Evolutionary conservation across 257 asterid species (phyloP).

Genomic region (Nyctanthes arbortristis): DNA sequence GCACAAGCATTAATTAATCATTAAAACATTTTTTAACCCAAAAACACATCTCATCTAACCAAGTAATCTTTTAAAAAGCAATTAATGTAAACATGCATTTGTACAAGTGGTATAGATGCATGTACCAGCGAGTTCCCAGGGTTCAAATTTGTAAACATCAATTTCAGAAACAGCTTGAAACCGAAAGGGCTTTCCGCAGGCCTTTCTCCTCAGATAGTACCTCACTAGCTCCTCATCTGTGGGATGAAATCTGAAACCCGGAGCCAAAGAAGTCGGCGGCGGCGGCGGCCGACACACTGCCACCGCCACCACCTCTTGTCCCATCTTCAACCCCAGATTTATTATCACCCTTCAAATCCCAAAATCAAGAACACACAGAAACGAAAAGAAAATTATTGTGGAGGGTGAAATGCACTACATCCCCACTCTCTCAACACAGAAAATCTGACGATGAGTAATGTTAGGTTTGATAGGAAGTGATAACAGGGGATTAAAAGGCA

Average conservation of each 20-base stretch:
- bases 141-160: slow-evolving; percentile 53
- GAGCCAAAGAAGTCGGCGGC: slow-evolving; percentile 36
- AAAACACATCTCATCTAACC: background rate
- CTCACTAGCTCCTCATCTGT: slow-evolving; percentile 54
- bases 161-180: slow-evolving; percentile 43
- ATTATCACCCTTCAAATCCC: slow-evolving; percentile 9
- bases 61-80: background rate
- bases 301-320: slow-evolving; percentile 44
- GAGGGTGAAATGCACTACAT: background rate
- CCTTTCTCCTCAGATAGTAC: slow-evolving; percentile 44
- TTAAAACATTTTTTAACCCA: too few species aligned
- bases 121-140: slow-evolving; percentile 58
- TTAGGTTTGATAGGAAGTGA: slow-evolving; percentile 29
- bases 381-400: background rate
- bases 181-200: slow-evolving; percentile 33
- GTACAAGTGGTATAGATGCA: slow-evolving; percentile 3
- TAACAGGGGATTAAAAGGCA: slow-evolving; percentile 51
- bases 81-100: background rate
- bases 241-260: slow-evolving; percentile 51
- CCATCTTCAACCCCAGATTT: slow-evolving; percentile 41
- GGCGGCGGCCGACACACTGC: slow-evolving; percentile 30
- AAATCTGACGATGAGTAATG: slow-evolving; percentile 18
- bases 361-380: too few species aligned
- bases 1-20: too few species aligned
- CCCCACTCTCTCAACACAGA: slow-evolving; percentile 12